phyloP scores from a whole-genome alignment of 805 yeast genomes.

The Wickerhamomyces strasburgensis region DNA sequence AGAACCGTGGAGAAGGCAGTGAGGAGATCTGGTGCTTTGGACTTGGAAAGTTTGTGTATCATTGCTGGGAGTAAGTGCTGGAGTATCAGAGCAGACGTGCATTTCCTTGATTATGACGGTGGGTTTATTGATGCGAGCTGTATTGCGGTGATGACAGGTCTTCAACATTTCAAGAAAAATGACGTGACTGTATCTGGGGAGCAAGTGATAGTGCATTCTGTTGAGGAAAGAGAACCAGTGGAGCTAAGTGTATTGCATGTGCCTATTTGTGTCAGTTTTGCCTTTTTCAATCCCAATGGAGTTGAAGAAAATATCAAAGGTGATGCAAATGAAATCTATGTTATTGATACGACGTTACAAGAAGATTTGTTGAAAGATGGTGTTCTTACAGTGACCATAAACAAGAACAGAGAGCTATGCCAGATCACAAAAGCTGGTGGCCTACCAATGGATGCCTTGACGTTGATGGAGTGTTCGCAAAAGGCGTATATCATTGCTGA shows the following conservation, averaged over 20 bases:
- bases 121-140: slow-evolving; percentile 88
- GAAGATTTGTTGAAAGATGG: slow-evolving; percentile 81
- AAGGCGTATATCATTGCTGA: slow-evolving; percentile 63
- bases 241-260: slow-evolving; percentile 80
- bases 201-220: slow-evolving; percentile 59
- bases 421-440: slow-evolving; percentile 92
- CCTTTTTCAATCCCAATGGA: slow-evolving; percentile 69
- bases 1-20: slow-evolving; percentile 89
- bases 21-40: slow-evolving; percentile 84
- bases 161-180: slow-evolving; percentile 78
- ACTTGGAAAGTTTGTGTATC: slow-evolving; percentile 85
- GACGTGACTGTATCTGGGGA: slow-evolving; percentile 72
- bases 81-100: slow-evolving; percentile 86
- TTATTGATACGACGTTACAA: slow-evolving; percentile 69
- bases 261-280: slow-evolving; percentile 85
- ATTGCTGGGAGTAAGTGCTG: slow-evolving; percentile 89
- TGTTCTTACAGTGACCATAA: slow-evolving; percentile 75
- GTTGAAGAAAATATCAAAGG: slow-evolving; percentile 70
- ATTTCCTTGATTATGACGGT: slow-evolving; percentile 87
- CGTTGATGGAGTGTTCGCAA: slow-evolving; percentile 62
- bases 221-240: slow-evolving; percentile 81
- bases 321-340: slow-evolving; percentile 51
- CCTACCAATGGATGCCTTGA: slow-evolving; percentile 67
- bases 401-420: slow-evolving; percentile 85
- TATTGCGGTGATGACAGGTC: slow-evolving; percentile 82